Evolutionary conservation across 768 basidiomycete species (phyloP), one percentile per base, ranked within the genome.

Genomic region (Lactarius evosmus): DNA sequence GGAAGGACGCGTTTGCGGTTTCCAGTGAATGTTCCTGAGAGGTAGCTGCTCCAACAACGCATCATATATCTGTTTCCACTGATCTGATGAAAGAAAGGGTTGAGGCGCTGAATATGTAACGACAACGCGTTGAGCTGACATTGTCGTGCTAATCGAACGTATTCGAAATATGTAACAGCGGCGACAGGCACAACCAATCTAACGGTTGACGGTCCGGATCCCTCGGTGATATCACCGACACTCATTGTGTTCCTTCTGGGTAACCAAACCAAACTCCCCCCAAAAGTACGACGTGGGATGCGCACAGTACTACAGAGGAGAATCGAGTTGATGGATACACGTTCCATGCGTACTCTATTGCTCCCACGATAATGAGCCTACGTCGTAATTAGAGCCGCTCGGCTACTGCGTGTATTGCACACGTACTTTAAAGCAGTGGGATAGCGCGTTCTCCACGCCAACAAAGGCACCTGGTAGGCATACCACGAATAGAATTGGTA

Each of bases 401-500:
- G 30, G 53, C 17, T 62, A 14, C 12, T 14, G 68, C 32, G 33
- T n/a, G 41, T 27, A 66, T 56, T 44, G 63, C 52, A 75, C 82
- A 75, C 83, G 65, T 70, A 91, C 92, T 85, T 89, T 40, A 89
- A 19, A 30, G 76, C 32, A 16, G 82, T 54, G 17, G 89, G 88
- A 72, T 84, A 90, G 58, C 75, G 79, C 5, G 89, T 88, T 72
- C 85, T 85, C 82, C 86, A 95, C 4, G 84, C 78, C 32, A 98
- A 74, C 71, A 95, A 87, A 1, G 96, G 93, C 36, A 96, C 74
- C 70, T 95, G 93, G 61, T 91, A 88, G 11, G 89, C 92, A 73
- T 98, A 98, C 97, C 97, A 99, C 6, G 91, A 87, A 74, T 97
- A 97, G 75, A 99, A 99, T 69, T 99, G 97, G 73, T 98, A 98